Evolutionary conservation across 2,329 filamentous ascomycete species (phyloP).

Genomic region (Ophiostoma tasmaniense): DNA sequence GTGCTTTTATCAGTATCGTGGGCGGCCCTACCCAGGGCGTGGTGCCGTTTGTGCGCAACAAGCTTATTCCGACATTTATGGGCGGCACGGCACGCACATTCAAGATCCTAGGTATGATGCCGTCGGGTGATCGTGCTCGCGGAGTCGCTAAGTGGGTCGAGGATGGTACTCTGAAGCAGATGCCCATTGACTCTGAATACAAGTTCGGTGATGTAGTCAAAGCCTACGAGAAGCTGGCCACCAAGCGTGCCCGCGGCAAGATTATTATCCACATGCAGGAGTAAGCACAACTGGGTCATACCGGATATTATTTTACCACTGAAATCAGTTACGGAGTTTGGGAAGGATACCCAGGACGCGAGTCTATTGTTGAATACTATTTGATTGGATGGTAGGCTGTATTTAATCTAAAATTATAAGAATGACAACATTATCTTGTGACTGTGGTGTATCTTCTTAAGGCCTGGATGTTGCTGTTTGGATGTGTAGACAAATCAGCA

Average conservation of each 20-base stretch:
- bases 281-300: neutral
- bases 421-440: neutral
- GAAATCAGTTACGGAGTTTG: neutral
- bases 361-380: neutral
- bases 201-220: conserved; percentile 25
- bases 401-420: neutral
- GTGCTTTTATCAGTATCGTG: conserved; percentile 30
- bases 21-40: conserved; percentile 27
- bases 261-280: conserved; percentile 30
- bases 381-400: neutral
- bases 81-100: conserved; percentile 28
- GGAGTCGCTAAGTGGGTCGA: conserved; percentile 25
- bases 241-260: conserved; percentile 28
- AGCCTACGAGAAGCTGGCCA: conserved; percentile 28
- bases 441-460: neutral
- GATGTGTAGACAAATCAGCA: neutral
- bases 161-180: conserved; percentile 24
- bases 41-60: conserved; percentile 27
- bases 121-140: conserved; percentile 24
- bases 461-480: neutral
- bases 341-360: neutral
- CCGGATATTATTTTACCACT: neutral
- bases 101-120: conserved; percentile 26
- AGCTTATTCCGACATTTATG: conserved; percentile 26
- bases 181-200: conserved; percentile 28